Base-by-base conservation (phyloP, 208 protist genomes). In the Leishmania guyanensis region DNA sequence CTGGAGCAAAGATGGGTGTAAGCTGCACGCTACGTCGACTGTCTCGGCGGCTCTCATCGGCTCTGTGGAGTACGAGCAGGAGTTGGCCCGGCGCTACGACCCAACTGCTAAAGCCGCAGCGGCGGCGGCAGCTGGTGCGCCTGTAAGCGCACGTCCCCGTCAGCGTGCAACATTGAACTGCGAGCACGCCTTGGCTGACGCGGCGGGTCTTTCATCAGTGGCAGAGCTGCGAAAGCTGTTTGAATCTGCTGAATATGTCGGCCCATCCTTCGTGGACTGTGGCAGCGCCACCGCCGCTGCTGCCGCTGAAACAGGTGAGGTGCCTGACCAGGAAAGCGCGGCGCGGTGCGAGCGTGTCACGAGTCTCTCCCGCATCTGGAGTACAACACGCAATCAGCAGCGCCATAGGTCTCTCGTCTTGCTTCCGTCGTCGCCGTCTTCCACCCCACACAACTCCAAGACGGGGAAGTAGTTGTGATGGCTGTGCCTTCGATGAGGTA, bases 1-100 rank as follows among this genome's bases (percentile, higher is more conserved):
- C 26, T 92, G 86, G 87, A 92, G 89, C 64, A 79, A 56, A 5
- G 89, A 90, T 43, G 81, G 84, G n/a, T 81, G 86, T 60, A 90
- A 71, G 79, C 84, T 92, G 5, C 83, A 89, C 80, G 87, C 89
- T 5, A 72, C 78, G 3, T 26, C 71, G 16, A 82, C 81, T 8
- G 12, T 87, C 48, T 64, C 77, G 9, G 78, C 65, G 14, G 86
- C 83, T 1, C 60, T 89, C 39, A 69, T 89, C 17, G 86, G 83
- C 2, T 75, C 82, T 22, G 51, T 65, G 0, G 69, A 70, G 62
- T 86, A 87, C 70, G 77, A 75, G 39, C 75, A 75, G 70, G 51
- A 83, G 66, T 80, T 89, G 17, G 69, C 73, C 14, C 76, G 65
- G 33, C 68, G 82, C 80, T 89, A 80, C 75, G 79, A 76, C 74